These are phyloP conservation scores for Saprolegnia diclina DNA, from an alignment of 352 stramenopile species.

Conservation along the genomic window DNA sequence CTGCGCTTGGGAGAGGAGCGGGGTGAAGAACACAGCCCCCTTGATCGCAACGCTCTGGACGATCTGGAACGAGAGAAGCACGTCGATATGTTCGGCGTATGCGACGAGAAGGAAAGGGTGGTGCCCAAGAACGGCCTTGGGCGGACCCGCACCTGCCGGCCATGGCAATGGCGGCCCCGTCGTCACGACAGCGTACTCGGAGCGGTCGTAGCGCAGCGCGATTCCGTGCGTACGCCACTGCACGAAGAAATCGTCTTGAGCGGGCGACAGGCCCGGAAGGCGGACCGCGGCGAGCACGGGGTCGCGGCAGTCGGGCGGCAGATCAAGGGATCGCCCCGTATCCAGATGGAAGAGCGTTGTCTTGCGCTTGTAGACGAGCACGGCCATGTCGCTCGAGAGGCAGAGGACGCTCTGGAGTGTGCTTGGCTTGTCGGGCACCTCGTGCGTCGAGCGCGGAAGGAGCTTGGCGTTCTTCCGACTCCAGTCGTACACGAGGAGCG, in stretches of 20 bases:
- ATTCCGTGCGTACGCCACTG: conserved; percentile 54
- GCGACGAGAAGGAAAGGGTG: conserved; percentile 67
- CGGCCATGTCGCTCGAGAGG: conserved; percentile 18
- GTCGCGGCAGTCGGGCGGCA: background rate
- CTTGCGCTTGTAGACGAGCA: conserved; percentile 27
- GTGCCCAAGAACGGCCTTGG: conserved; percentile 45
- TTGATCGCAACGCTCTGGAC: conserved; percentile 60
- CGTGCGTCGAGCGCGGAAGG: conserved; percentile 49
- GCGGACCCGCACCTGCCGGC: conserved; percentile 44
- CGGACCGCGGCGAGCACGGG: conserved; percentile 15
- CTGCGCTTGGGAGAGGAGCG: background rate
- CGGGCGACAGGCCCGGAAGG: conserved; percentile 27
- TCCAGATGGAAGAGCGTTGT: conserved; percentile 11
- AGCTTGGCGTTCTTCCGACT: conserved; percentile 42
- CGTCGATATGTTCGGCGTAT: conserved; percentile 44
- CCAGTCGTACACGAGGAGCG: conserved; percentile 72
- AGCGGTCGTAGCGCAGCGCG: conserved; percentile 1
- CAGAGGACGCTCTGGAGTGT: background rate
- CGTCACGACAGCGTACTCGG: background rate
- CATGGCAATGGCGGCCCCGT: background rate
- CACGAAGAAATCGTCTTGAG: conserved; percentile 51
- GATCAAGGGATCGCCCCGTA: background rate
- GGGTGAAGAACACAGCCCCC: conserved; percentile 21
- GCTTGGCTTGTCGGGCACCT: conserved; percentile 32
- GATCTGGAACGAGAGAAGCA: conserved; percentile 51